A percentile compares a stretch with the other conserved stretches of the same genome.
Evolutionary conservation across 805 yeast genomes (phyloP).

Genomic region (Candida koratica): DNA sequence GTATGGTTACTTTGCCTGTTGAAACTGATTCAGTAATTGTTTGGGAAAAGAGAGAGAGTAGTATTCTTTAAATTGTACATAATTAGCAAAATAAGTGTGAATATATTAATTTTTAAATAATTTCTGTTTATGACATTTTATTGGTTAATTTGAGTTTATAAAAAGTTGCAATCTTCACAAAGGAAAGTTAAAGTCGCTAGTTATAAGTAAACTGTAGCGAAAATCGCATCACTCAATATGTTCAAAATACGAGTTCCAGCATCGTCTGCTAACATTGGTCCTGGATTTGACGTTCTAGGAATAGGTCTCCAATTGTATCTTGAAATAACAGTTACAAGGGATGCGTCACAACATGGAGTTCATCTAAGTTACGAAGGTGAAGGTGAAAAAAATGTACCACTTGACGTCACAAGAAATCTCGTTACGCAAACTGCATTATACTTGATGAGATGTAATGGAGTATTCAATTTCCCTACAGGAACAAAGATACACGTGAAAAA

Average conservation of each 20-base stretch:
- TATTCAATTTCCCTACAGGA: constrained; percentile 75
- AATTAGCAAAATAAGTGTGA: too few relatives aligned
- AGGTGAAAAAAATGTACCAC: constrained; percentile 78
- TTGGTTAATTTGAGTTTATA: too few relatives aligned
- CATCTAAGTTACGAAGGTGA: constrained; percentile 69
- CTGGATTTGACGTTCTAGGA: constrained; percentile 96
- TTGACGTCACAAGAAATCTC: constrained; percentile 71
- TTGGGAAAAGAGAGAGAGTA: constrained; percentile 64
- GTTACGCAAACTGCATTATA: constrained; percentile 92
- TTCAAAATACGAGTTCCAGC: constrained; percentile 74
- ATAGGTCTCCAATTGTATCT: constrained; percentile 77
- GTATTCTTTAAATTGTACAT: constrained; percentile 25
- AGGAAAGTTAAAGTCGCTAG: too few relatives aligned
- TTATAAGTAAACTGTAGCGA: constrained; percentile 1
- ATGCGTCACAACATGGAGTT: constrained; percentile 54
- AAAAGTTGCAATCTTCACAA: background rate
- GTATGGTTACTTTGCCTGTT: constrained; percentile 90
- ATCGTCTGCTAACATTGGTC: constrained; percentile 96
- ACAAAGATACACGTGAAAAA: constrained; percentile 77
- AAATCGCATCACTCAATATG: constrained; percentile 6
- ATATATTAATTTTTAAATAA: too few relatives aligned
- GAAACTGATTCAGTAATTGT: constrained; percentile 62
- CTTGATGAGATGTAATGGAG: constrained; percentile 78
- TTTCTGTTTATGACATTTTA: too few relatives aligned
- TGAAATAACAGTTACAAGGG: constrained; percentile 65